Percentiles rank a stretch among this genome's conserved stretches.
Evolutionary conservation across 2,329 filamentous ascomycete species (phyloP).

Genomic region (Aaosphaeria arxii): DNA sequence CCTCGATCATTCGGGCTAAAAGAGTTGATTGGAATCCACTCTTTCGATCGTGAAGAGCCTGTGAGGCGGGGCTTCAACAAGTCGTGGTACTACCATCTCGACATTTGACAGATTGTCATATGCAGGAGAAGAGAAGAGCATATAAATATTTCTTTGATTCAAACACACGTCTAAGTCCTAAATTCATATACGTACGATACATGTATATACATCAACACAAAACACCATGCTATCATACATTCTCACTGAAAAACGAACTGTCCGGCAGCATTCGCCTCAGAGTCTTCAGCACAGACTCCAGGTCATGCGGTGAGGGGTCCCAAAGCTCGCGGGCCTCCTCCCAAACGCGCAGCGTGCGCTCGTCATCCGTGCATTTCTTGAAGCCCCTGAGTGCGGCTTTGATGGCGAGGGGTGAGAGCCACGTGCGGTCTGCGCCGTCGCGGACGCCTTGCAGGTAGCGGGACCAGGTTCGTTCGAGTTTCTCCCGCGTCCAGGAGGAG

Average conservation of each 20-base stretch:
- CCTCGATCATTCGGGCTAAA: too few relatives aligned
- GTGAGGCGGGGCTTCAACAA: too few relatives aligned
- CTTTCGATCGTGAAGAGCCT: too few relatives aligned
- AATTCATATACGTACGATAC: too few relatives aligned
- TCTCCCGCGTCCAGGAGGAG: slow-evolving; percentile 68
- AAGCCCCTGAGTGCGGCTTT: slow-evolving; percentile 53
- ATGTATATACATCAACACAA: too few relatives aligned
- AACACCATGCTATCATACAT: not conserved
- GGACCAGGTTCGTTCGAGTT: slow-evolving; percentile 53
- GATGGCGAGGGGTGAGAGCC: slow-evolving; percentile 22
- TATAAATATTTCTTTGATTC: too few relatives aligned
- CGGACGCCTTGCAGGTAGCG: slow-evolving; percentile 22
- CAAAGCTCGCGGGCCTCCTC: slow-evolving; percentile 40
- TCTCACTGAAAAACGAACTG: slow-evolving; percentile 10
- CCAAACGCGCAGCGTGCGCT: slow-evolving; percentile 56
- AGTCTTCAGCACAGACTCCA: slow-evolving; percentile 24
- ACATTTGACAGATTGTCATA: too few relatives aligned
- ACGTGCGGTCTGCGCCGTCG: slow-evolving; percentile 19
- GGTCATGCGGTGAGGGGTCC: slow-evolving; percentile 33
- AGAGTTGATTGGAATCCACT: too few relatives aligned
- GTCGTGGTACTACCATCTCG: too few relatives aligned
- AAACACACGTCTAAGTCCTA: too few relatives aligned
- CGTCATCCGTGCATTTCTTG: slow-evolving; percentile 54
- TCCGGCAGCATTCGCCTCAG: slow-evolving; percentile 21
- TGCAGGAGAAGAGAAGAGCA: too few relatives aligned